phyloP scores from a whole-genome alignment of 257 asterid species.

The Solanum pinnatisectum region DNA sequence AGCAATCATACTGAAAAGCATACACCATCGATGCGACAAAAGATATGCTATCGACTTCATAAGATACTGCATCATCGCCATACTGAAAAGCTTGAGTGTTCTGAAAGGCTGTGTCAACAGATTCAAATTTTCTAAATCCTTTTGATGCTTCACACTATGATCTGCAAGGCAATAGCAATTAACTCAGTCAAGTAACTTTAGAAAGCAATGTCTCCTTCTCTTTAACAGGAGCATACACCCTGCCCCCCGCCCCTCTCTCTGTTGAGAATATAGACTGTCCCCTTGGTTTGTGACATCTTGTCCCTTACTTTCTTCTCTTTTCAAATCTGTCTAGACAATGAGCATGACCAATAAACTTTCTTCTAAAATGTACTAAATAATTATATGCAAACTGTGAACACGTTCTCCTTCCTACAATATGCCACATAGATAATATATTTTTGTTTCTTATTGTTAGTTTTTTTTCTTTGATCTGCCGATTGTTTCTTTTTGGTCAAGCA shows the following conservation, averaged over 20 bases:
- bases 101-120: slow-evolving; percentile 57
- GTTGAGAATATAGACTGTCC: not conserved
- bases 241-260: fast-evolving
- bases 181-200: not conserved
- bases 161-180: slow-evolving; percentile 34
- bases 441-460: not conserved
- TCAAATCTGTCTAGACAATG: not conserved
- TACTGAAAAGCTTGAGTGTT: slow-evolving; percentile 54
- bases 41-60: slow-evolving; percentile 44
- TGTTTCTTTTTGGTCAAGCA: not conserved
- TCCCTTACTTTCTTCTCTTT: not conserved
- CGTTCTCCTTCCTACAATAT: not conserved
- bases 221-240: not conserved
- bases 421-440: not conserved
- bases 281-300: not conserved
- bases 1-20: slow-evolving; percentile 23
- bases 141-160: slow-evolving; percentile 42
- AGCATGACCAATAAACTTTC: not conserved
- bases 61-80: slow-evolving; percentile 45
- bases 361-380: not conserved
- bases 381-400: not conserved
- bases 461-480: not conserved
- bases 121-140: slow-evolving; percentile 57
- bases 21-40: slow-evolving; percentile 51
- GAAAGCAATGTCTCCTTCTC: not conserved